A percentile compares a stretch with the other conserved stretches of the same genome.
phyloP scores from a whole-genome alignment of 208 protist species.

The Angomonas ambiguus region DNA sequence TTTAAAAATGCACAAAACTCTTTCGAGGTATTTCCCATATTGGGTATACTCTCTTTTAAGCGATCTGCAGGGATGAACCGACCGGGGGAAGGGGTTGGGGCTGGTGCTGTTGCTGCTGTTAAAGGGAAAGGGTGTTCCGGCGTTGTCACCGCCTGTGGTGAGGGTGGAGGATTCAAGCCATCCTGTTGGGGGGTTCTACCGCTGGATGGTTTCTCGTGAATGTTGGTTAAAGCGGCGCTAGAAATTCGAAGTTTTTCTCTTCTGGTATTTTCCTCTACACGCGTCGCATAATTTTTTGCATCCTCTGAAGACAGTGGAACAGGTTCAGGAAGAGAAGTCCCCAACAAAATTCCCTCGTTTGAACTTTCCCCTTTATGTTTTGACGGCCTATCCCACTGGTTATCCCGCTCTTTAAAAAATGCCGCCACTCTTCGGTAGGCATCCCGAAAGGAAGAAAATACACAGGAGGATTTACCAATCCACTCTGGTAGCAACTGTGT shows the following conservation, averaged over 20 bases:
- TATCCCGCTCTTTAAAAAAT: slow-evolving; percentile 41
- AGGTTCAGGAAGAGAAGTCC: background rate
- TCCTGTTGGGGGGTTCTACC: background rate
- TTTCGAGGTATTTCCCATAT: slow-evolving; percentile 48
- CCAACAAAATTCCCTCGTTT: background rate
- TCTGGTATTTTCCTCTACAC: background rate
- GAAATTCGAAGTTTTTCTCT: background rate
- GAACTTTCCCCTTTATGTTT: background rate
- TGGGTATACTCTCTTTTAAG: background rate
- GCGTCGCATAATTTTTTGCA: slow-evolving; percentile 28
- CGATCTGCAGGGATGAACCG: background rate
- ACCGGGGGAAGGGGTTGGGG: too few species aligned
- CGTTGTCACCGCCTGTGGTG: background rate
- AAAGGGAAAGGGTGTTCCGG: too few species aligned
- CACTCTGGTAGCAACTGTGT: slow-evolving; percentile 56
- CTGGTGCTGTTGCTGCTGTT: too few species aligned
- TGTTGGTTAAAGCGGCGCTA: background rate
- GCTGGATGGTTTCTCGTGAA: background rate
- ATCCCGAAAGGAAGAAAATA: slow-evolving; percentile 64
- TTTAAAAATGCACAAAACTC: slow-evolving; percentile 86
- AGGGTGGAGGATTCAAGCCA: background rate
- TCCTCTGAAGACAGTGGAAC: slow-evolving; percentile 22
- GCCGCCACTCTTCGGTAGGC: slow-evolving; percentile 46
- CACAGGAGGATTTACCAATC: slow-evolving; percentile 35
- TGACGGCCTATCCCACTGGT: slow-evolving; percentile 12